Evolutionary conservation across 345 rosid species (phyloP).

Genomic region (Citrus unshiu): DNA sequence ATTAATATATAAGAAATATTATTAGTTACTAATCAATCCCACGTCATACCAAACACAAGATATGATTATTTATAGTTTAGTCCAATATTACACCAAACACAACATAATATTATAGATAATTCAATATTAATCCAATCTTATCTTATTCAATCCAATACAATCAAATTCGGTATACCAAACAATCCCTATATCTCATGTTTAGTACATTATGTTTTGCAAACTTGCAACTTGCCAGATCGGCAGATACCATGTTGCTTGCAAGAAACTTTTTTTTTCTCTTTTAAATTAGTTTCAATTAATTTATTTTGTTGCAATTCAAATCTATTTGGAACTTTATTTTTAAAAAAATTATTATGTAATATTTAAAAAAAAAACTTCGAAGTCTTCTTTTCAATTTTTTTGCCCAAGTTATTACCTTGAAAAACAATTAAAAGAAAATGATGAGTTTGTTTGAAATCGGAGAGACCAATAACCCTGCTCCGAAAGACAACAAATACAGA

Average conservation of each 20-base stretch:
- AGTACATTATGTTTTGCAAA: not conserved
- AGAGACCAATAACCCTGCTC: not conserved
- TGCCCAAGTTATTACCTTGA: not conserved
- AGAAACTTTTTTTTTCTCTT: too few species aligned
- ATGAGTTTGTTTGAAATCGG: not conserved
- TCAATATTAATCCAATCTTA: fast-evolving
- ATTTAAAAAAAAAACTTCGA: too few species aligned
- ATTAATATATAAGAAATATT: too few species aligned
- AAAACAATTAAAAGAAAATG: too few species aligned
- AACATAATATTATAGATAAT: too few species aligned
- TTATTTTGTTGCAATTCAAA: too few species aligned
- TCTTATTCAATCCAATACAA: fast-evolving
- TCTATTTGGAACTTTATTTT: too few species aligned
- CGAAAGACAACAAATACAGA: not conserved
- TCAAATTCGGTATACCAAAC: too few species aligned
- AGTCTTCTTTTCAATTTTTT: not conserved
- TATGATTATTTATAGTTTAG: too few species aligned
- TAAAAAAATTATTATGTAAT: too few species aligned
- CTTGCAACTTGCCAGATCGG: not conserved
- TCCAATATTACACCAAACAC: fast-evolving
- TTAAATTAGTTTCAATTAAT: too few species aligned
- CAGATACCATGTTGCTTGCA: not conserved
- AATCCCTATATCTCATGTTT: not conserved
- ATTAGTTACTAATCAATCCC: fast-evolving
- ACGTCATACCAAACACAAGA: fast-evolving